Evolutionary conservation across 169 alveolate genomes (phyloP).

Genomic region (Eimeria tenella): DNA sequence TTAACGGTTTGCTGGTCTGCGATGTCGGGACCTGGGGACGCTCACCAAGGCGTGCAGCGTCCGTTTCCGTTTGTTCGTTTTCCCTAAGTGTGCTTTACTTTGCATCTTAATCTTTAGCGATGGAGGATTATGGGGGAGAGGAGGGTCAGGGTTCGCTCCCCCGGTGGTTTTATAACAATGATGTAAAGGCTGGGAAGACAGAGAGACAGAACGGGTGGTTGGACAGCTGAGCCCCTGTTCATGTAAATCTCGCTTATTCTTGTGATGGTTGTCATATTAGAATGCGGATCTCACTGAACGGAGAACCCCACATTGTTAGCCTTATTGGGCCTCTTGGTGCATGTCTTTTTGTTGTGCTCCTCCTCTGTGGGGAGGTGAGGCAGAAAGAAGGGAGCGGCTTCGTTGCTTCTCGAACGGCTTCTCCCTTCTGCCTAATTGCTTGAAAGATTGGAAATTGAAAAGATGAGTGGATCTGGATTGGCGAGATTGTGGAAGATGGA

Average conservation of each 20-base stretch:
- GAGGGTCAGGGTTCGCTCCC: neutral
- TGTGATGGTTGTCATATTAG: neutral
- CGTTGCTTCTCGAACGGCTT: no score
- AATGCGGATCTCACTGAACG: no score
- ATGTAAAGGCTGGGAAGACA: slow-evolving; percentile 23
- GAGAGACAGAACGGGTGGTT: neutral
- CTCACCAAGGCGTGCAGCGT: slow-evolving; percentile 21
- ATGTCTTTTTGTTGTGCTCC: no score
- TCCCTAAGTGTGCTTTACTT: neutral
- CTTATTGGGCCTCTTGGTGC: no score
- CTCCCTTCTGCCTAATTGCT: no score
- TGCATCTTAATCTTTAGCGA: neutral
- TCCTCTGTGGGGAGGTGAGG: no score
- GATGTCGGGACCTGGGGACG: slow-evolving; percentile 3
- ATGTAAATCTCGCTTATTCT: neutral
- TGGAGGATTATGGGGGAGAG: neutral
- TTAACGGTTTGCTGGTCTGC: neutral
- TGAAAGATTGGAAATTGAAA: no score
- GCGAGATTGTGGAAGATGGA: no score
- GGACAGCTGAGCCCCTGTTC: neutral
- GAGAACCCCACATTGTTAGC: no score
- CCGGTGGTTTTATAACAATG: slow-evolving; percentile 1
- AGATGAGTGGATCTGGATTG: no score
- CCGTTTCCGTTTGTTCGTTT: neutral
- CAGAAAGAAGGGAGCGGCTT: no score